Percentiles rank a stretch among this genome's conserved stretches.
Conservation (phyloP, 1,284 basidiomycete species). For the Bondarzewia mesenterica region DNA sequence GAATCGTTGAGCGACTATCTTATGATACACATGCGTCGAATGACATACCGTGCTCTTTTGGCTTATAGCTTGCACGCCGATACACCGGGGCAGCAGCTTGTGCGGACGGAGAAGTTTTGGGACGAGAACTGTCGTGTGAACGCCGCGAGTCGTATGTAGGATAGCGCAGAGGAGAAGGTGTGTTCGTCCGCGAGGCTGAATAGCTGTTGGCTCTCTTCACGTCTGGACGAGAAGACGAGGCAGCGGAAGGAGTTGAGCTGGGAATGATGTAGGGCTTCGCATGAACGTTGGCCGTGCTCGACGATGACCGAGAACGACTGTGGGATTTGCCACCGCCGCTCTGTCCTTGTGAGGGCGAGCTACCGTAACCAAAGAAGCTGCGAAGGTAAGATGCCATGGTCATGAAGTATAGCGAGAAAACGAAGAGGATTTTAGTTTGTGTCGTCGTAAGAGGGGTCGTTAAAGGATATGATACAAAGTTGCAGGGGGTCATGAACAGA, state of each 20-base stretch:
- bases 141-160: constrained; percentile 18
- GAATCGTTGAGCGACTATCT: constrained; percentile 3
- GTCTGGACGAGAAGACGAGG: constrained; percentile 14
- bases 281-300: constrained; percentile 6
- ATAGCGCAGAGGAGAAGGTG: constrained; percentile 29
- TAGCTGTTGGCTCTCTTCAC: constrained; percentile 24
- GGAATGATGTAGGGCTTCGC: constrained; percentile 11
- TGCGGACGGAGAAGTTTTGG: constrained; percentile 18
- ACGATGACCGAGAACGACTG: constrained; percentile 21
- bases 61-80: constrained; percentile 7
- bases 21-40: constrained; percentile 10
- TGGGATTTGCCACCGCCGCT: constrained; percentile 15
- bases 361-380: constrained; percentile 25
- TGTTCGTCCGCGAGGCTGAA: constrained; percentile 19
- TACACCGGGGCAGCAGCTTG: constrained; percentile 10
- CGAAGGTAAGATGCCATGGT: constrained; percentile 30
- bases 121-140: constrained; percentile 17
- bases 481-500: neutral
- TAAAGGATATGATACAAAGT: constrained; percentile 8
- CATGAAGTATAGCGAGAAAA: constrained; percentile 3
- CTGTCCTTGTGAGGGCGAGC: constrained; percentile 5
- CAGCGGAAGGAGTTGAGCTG: constrained; percentile 18
- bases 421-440: constrained; percentile 4
- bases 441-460: constrained; percentile 6
- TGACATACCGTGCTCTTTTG: constrained; percentile 9